Base-by-base conservation (phyloP, 495 filamentous ascomycete species). In the Podospora tetraspora region DNA sequence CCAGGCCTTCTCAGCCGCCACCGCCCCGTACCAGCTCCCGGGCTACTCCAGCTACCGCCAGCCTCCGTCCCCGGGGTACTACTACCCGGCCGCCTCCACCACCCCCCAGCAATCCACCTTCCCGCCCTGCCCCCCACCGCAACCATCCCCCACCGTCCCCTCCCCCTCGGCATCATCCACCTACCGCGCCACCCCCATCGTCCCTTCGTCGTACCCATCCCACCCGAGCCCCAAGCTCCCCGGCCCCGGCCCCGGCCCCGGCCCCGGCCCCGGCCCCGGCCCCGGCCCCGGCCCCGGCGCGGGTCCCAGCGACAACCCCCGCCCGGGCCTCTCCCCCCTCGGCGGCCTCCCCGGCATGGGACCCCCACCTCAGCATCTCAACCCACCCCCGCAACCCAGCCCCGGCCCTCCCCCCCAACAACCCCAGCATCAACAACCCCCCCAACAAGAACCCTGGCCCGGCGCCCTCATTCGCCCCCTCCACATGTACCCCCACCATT, bases 291-390 rank as follows among this genome's bases (percentile, higher is more conserved):
- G n/a, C 56, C 63, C 24, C 63, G 11, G 37, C 34, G 12, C 19
- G 0, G 27, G 34, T 43, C 34, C 34, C 34, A 87, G 96, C n/a
- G 86, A 93, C 81, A 89, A 90, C 67, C 91, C 94, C 76, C 80
- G 92, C 27, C 89, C 43, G 16, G 43, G 43, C 43, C 43, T 52
- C 43, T 52, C 43, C 43, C 43, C 43, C 43, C 43, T 52, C 43
- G 43, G 43, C 43, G 43, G 43, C 19, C 43, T 52, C 43, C 43
- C 43, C 43, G 43, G 43, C 16, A 52, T 52, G 43, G 43, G 19
- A 1, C 43, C 43, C 16, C 43, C 43, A 52, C 43, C 43, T 0
- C 1, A 10, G 1, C 32, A 34, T 13, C 32, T 13, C 11, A 12
- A 34, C 11, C 32, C 32, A 1, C 32, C 32, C 9, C 32, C 32